Evolutionary conservation across 805 yeast genomes (phyloP).

Genomic region (Saturnispora zaruensis): DNA sequence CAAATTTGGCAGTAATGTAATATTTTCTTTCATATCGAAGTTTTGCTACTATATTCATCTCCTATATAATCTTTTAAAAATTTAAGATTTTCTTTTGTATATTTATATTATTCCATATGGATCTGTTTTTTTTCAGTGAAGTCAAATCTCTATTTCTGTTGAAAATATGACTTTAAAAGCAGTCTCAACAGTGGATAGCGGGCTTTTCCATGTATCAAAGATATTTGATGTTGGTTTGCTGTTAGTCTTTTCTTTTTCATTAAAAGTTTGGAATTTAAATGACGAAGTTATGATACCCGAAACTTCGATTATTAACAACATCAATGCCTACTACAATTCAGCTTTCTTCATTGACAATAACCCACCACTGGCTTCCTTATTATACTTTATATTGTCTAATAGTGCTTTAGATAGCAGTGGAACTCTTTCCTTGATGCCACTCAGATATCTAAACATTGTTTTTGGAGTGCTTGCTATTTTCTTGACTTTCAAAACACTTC

Average conservation of each 20-base stretch:
- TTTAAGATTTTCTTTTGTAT: too few relatives aligned
- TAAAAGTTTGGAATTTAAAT: neutral
- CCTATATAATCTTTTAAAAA: too few relatives aligned
- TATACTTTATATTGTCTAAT: conserved; percentile 53
- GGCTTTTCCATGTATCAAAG: neutral
- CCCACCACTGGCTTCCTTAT: conserved; percentile 73
- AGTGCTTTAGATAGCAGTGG: conserved; percentile 33
- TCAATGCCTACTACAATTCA: conserved; percentile 50
- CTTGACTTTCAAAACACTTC: conserved; percentile 45
- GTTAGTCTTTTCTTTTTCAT: neutral
- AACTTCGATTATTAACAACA: neutral
- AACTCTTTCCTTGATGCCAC: conserved; percentile 49
- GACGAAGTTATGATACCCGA: neutral
- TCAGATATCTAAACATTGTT: conserved; percentile 48
- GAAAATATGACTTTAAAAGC: neutral
- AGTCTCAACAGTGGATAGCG: neutral
- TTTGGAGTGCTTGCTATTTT: conserved; percentile 47
- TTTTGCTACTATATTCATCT: too few relatives aligned
- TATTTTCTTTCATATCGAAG: too few relatives aligned
- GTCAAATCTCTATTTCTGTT: neutral
- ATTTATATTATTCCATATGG: too few relatives aligned
- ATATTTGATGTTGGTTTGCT: neutral
- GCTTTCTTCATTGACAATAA: conserved; percentile 64
- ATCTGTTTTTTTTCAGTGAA: neutral
- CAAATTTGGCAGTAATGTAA: too few relatives aligned